Conservation (phyloP, 805 yeast species). For the Metschnikowia peoriensis region DNA sequence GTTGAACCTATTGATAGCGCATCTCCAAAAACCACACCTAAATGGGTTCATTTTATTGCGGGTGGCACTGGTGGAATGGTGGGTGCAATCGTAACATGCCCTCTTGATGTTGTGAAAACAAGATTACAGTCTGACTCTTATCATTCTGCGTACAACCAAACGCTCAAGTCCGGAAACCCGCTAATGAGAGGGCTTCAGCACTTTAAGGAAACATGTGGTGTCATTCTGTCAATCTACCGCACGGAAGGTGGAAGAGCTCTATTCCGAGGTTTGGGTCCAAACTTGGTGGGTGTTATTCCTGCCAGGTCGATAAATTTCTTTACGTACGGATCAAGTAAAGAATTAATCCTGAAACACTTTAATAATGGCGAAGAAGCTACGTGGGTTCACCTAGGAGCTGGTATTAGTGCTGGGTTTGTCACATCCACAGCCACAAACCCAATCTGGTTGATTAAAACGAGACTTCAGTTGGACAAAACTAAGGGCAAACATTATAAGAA, state of each 20-base stretch:
- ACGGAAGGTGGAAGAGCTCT: constrained; percentile 83
- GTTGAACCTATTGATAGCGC: constrained; percentile 27
- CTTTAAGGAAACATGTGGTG: constrained; percentile 77
- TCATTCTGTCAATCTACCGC: constrained; percentile 63
- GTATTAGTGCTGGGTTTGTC: constrained; percentile 87
- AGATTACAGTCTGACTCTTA: constrained; percentile 89
- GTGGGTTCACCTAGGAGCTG: constrained; percentile 81
- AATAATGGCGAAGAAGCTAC: constrained; percentile 77
- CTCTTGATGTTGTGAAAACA: constrained; percentile 94
- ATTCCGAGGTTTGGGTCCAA: constrained; percentile 95
- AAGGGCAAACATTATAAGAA: constrained; percentile 66
- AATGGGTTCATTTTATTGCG: constrained; percentile 81
- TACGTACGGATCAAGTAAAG: constrained; percentile 94
- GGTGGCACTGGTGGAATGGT: constrained; percentile 97
- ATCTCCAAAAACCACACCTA: constrained; percentile 20
- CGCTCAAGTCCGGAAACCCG: constrained; percentile 38
- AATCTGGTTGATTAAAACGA: constrained; percentile 93
- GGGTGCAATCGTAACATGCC: constrained; percentile 92
- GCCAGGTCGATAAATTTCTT: constrained; percentile 96
- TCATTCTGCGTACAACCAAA: constrained; percentile 50
- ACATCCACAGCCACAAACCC: constrained; percentile 98
- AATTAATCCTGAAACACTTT: constrained; percentile 60
- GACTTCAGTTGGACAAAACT: constrained; percentile 86
- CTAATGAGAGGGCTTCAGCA: constrained; percentile 59
- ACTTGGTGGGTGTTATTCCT: constrained; percentile 95